Percentiles rank a stretch among this genome's conserved stretches.
Conservation (phyloP, 2,329 filamentous ascomycete genomes). For the Verticillium dahliae region DNA sequence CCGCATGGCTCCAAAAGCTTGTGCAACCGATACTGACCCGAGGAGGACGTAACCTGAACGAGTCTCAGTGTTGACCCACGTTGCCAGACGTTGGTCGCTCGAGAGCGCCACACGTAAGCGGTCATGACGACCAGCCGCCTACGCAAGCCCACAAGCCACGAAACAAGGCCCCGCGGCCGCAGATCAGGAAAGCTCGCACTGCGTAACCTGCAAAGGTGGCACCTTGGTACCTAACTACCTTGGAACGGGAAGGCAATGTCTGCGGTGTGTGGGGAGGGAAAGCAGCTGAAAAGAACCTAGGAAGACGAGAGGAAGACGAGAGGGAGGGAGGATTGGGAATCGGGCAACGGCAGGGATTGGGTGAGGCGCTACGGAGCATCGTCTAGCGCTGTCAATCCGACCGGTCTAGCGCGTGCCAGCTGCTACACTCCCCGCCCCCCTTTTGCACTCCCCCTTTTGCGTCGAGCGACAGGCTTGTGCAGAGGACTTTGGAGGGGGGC, state of each 20-base stretch:
- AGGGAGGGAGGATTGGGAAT: too few relatives aligned
- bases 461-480: not conserved
- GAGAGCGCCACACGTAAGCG: not conserved
- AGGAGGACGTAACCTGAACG: not conserved
- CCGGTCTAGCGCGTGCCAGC: not conserved
- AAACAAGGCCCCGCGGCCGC: not conserved
- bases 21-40: not conserved
- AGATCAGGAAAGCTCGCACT: not conserved
- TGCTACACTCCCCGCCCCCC: too few relatives aligned
- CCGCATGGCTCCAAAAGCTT: too few relatives aligned
- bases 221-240: not conserved
- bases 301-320: too few relatives aligned
- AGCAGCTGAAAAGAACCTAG: not conserved
- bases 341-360: not conserved
- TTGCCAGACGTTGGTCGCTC: not conserved
- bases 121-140: not conserved
- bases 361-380: not conserved
- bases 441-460: not conserved
- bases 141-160: not conserved
- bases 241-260: not conserved
- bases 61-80: not conserved
- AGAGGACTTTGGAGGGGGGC: not conserved
- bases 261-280: not conserved
- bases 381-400: constrained; percentile 1
- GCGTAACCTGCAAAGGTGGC: not conserved